Conservation (phyloP, 768 basidiomycete genomes). For the Hygrocybe punicea region DNA sequence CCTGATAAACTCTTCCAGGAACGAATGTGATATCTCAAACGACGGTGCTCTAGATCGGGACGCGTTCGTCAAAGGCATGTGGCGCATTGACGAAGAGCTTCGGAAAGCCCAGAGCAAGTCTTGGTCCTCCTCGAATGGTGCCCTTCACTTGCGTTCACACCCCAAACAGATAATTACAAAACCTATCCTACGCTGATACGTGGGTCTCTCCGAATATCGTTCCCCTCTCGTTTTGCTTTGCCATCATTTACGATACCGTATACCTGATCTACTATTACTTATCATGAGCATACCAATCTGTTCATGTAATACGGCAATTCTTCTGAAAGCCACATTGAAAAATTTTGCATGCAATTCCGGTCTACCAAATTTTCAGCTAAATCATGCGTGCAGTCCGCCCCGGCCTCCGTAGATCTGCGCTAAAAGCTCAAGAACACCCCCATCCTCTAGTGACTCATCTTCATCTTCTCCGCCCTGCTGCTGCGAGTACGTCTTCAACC, state of each 20-base stretch:
- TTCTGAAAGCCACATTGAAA: too few relatives aligned
- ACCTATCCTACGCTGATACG: neutral
- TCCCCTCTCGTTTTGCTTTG: neutral
- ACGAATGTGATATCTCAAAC: slow-evolving; percentile 58
- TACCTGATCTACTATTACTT: too few relatives aligned
- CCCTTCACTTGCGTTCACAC: slow-evolving; percentile 20
- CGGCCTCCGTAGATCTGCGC: slow-evolving; percentile 79
- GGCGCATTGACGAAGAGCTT: slow-evolving; percentile 82
- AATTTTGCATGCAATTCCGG: too few relatives aligned
- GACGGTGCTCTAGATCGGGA: slow-evolving; percentile 62
- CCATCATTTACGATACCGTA: neutral
- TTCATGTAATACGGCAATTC: too few relatives aligned
- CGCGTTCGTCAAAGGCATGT: slow-evolving; percentile 74
- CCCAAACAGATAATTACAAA: slow-evolving; percentile 17
- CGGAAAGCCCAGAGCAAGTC: slow-evolving; percentile 49
- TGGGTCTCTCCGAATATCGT: neutral
- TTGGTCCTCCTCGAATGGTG: neutral
- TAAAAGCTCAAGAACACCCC: slow-evolving; percentile 78
- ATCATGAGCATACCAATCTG: too few relatives aligned
- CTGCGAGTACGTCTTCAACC: slow-evolving; percentile 39
- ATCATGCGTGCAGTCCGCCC: slow-evolving; percentile 4
- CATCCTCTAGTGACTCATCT: slow-evolving; percentile 69
- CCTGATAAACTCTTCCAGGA: slow-evolving; percentile 42
- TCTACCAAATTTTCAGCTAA: neutral
- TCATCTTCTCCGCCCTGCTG: slow-evolving; percentile 52